Evolutionary conservation across 345 rosid genomes (phyloP).

Genomic region (Psidium guajava): DNA sequence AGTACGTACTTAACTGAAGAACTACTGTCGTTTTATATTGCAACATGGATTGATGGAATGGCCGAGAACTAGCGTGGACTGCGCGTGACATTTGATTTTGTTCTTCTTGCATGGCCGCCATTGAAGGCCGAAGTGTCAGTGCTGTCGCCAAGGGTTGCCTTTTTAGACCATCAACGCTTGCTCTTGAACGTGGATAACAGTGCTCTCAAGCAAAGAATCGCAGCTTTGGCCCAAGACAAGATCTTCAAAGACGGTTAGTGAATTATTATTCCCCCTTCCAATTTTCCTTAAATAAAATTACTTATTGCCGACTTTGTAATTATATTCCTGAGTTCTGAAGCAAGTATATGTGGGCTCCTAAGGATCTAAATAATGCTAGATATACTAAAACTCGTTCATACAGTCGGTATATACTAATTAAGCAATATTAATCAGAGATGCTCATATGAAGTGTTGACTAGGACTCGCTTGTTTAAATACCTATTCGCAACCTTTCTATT

Average conservation of each 20-base stretch:
- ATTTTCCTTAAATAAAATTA: neutral
- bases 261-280: neutral
- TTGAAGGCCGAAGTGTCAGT: constrained; percentile 76
- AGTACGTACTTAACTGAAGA: constrained; percentile 11
- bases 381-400: neutral
- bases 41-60: neutral
- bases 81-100: neutral
- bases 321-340: neutral
- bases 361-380: neutral
- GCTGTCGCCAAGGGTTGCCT: constrained; percentile 76
- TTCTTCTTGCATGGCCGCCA: neutral
- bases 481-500: neutral
- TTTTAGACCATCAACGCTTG: constrained; percentile 80
- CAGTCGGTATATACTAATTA: neutral
- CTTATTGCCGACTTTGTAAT: neutral
- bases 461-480: neutral
- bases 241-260: constrained; percentile 77
- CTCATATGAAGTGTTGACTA: neutral
- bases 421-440: neutral
- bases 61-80: neutral
- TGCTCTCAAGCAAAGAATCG: constrained; percentile 87
- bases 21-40: neutral
- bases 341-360: neutral
- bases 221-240: constrained; percentile 90
- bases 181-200: constrained; percentile 75